Evolutionary conservation across 192 early-diverging fungal genomes (phyloP).

Genomic region (Backusella parvicylindrica): DNA sequence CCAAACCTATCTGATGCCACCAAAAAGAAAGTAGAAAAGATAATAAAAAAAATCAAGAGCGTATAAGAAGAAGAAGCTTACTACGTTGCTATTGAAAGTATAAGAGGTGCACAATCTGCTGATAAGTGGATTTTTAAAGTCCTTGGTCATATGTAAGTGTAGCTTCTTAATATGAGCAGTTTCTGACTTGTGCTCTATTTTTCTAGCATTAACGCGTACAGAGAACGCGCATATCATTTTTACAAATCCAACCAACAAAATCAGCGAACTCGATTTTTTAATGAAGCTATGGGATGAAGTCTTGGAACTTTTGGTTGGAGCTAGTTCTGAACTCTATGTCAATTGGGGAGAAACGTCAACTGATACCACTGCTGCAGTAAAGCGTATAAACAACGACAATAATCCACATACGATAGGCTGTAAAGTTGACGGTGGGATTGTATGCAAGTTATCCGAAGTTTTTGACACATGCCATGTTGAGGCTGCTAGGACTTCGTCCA

Average conservation of each 20-base stretch:
- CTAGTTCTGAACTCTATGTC: neutral
- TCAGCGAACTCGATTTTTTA: neutral
- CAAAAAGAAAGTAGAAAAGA: neutral
- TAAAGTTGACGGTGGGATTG: neutral
- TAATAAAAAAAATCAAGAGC: neutral
- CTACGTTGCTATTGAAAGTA: neutral
- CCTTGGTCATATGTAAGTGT: neutral
- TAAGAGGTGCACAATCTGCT: neutral
- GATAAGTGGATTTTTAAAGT: neutral
- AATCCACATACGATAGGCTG: neutral
- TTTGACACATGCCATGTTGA: neutral
- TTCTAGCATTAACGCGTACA: neutral
- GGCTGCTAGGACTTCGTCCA: neutral
- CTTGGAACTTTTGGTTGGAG: neutral
- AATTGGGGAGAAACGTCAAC: neutral
- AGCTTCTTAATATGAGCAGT: neutral
- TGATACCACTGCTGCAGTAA: neutral
- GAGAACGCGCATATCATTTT: neutral
- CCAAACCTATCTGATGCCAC: neutral
- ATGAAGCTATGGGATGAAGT: neutral
- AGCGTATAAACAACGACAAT: neutral
- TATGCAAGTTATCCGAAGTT: neutral
- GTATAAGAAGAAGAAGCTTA: neutral
- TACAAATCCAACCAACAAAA: neutral
- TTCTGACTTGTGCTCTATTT: neutral